Base-by-base conservation (phyloP, 1,139 yeast species). In the Hemisphaericaspora xylanilytica region DNA sequence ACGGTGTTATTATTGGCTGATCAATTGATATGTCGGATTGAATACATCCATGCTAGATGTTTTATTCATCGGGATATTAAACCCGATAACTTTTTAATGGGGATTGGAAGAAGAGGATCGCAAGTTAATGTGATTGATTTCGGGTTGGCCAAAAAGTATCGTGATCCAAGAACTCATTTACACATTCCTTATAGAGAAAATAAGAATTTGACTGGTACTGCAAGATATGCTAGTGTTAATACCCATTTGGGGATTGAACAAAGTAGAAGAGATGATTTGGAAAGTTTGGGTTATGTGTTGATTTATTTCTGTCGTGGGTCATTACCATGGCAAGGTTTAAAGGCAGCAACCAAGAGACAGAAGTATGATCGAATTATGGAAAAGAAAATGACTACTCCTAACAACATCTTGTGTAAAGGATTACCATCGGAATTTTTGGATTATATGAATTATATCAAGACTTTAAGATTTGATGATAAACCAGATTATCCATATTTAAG, bases 161-260 rank as follows among this genome's bases (percentile, higher is more conserved):
- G 97, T 56, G 98, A 92, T 63, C 96, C 97, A 49, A 80, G 95
- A 67, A 86, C 97, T 29, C 95, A 90, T 63, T 76, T 87, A 58
- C 98, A 92, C 61, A 92, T 92, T 46, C 97, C 97, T 14, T 92
- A 92, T 63, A 79, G 97, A 53, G 98, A 92, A 67, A 88, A 89
- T 67, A 92, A 92, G 67, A 90, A 92, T 55, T 77, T 92, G 55
- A 90, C 97, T 21, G 98, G 98, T 51, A 92, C 98, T 21, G 98
- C 98, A 10, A 80, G 98, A 59, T 92, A 92, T 61, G 97, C 97
- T 46, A 81, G 92, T 33, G 87, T 92, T 52, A 92, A 92, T 62
- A 92, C 98, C 22, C 98, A 92, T 67, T 74, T 92, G 59, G 98
- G 98, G 38, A 86, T 92, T 53, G 98, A 92, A 64, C 98, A 92